Evolutionary conservation across 805 yeast genomes (phyloP).

Genomic region (Candida glaebosa): DNA sequence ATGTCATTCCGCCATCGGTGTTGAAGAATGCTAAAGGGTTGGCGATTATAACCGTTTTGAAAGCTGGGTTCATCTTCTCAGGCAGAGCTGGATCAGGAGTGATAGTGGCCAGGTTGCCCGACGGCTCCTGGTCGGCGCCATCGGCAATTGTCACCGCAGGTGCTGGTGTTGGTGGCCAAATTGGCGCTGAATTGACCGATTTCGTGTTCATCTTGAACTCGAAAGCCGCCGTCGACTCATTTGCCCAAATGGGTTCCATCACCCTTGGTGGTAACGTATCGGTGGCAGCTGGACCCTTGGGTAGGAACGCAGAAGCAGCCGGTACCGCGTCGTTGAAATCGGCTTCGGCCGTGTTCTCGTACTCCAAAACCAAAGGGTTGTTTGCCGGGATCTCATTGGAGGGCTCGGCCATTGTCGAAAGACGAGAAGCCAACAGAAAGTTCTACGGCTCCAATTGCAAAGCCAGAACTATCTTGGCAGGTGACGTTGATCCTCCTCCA

Average conservation of each 20-base stretch:
- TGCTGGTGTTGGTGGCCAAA: constrained; percentile 98
- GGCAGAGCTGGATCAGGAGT: constrained; percentile 98
- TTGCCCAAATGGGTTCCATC: constrained; percentile 90
- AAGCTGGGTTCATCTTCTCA: constrained; percentile 93
- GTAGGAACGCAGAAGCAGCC: constrained; percentile 96
- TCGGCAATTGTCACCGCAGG: constrained; percentile 95
- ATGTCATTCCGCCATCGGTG: constrained; percentile 85
- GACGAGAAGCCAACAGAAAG: constrained; percentile 95
- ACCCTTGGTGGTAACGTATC: constrained; percentile 94
- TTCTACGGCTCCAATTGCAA: constrained; percentile 88
- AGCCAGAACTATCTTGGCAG: constrained; percentile 79
- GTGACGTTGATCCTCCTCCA: constrained; percentile 90
- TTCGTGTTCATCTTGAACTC: constrained; percentile 90
- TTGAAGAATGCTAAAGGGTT: constrained; percentile 88
- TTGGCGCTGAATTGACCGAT: constrained; percentile 95
- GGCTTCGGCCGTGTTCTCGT: constrained; percentile 88
- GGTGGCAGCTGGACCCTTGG: constrained; percentile 96
- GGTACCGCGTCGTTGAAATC: constrained; percentile 86
- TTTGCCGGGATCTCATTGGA: constrained; percentile 97
- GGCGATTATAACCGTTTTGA: constrained; percentile 88
- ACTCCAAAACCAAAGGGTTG: constrained; percentile 93
- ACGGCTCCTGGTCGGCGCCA: constrained; percentile 97
- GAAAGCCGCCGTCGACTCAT: constrained; percentile 84
- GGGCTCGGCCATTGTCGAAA: constrained; percentile 94
- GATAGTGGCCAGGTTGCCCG: constrained; percentile 88